These are phyloP conservation scores for Eimeria praecox DNA, from an alignment of 169 alveolate genomes.

Conservation along the genomic window DNA sequence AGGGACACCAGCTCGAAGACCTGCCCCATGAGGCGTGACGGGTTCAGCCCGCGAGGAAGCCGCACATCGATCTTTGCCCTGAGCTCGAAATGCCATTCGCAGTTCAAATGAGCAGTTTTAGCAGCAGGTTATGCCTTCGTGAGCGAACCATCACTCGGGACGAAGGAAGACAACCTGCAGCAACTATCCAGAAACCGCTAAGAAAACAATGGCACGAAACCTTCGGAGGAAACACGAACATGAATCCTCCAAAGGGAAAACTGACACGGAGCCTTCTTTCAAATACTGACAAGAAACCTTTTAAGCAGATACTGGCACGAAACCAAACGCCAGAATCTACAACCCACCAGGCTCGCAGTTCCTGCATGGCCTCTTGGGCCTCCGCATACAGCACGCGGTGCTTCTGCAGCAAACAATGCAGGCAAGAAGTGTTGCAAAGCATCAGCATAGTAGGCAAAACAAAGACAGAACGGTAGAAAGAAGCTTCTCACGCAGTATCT, in stretches of 20 bases:
- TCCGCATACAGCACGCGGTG: slow-evolving; percentile 4
- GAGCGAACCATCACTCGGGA: too few relatives aligned
- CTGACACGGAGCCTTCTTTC: too few relatives aligned
- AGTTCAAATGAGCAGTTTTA: too few relatives aligned
- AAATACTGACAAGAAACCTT: too few relatives aligned
- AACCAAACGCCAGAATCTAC: not conserved
- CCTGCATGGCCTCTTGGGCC: slow-evolving; percentile 58
- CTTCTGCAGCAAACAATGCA: slow-evolving; percentile 30
- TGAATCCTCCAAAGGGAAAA: too few relatives aligned
- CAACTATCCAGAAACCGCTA: not conserved
- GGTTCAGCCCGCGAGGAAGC: slow-evolving; percentile 56
- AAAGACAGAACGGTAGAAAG: too few relatives aligned
- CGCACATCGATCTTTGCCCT: slow-evolving; percentile 62
- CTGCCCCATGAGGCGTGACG: slow-evolving; percentile 39
- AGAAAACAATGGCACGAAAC: not conserved
- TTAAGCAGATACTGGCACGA: not conserved
- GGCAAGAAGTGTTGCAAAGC: not conserved
- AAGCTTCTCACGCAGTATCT: too few relatives aligned
- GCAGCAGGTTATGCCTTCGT: too few relatives aligned
- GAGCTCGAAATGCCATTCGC: not conserved
- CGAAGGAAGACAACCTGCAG: not conserved
- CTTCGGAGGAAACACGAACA: too few relatives aligned
- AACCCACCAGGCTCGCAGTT: slow-evolving; percentile 36
- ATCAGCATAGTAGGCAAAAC: too few relatives aligned
- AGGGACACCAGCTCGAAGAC: slow-evolving; percentile 42